Base-by-base conservation (phyloP, 108 stramenopile species). In the Nitzschia sp. region DNA sequence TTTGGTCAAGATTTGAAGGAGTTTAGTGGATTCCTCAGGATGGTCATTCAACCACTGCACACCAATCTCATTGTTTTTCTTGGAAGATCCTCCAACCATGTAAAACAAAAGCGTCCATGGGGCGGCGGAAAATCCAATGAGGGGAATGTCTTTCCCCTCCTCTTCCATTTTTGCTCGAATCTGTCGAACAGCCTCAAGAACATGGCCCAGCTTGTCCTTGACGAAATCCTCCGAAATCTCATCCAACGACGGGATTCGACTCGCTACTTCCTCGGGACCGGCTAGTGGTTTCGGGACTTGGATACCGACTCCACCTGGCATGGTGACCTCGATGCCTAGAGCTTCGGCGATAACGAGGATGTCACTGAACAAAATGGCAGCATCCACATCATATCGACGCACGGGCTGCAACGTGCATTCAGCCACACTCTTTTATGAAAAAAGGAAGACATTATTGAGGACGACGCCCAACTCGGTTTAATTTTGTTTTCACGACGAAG, bases 91-190 rank as follows among this genome's bases (percentile, higher is more conserved):
- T 23, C 97, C 97, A 3, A 98, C 94, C 90, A 96, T 95, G 79
- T 98, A 98, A 76, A 90, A 98, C 41, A 98, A 72, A 15, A 98
- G 83, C 5, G 97, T 98, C 92, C 92, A 98, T 2, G 97, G 97
- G 25, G 97, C 95, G 11, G 96, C 97, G 46, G 90, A 90, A 66
- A 98, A 98, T 22, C 97, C 97, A 71, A 97, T 95, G 11, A 98
- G 78, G 4, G 97, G 96, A 50, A 96, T 87, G 30, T 69, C 73
- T 47, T 78, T 89, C 13, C 52, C 74, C 62, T 96, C 95, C 32
- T 85, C 87, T 13, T 78, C 75, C 86, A 96, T 93, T 78, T 91
- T 85, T 34, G 73, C 22, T 13, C 88, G 89, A 69, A 93, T 94
- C 69, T 78, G 64, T 53, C 72, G 70, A 0, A 96, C 88, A 26